Evolutionary conservation across 768 basidiomycete species (phyloP), one percentile per base, ranked within the genome.

Genomic region (Hygrophorus russula): DNA sequence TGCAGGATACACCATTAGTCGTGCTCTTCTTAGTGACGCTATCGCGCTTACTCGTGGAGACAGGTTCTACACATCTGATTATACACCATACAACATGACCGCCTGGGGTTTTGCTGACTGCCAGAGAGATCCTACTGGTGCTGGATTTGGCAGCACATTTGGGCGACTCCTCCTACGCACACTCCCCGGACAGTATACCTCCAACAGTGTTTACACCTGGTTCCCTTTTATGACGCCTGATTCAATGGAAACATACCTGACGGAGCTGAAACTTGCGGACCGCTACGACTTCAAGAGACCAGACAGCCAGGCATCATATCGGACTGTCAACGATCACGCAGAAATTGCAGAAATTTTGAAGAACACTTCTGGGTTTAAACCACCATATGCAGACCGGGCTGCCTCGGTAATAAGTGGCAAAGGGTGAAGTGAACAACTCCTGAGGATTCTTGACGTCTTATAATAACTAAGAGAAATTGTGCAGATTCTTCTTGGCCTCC

Each of bases 41-140:
- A 82, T 90, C 44, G 84, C 88, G 10, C 75, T 91, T 42, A 88
- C 84, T 38, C 80, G 87, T 42, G 88, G 88, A 24, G 88, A 91
- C 54, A 71, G 87, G 42, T 82, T 77, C 69, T 86, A 75, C 62
- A 90, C 85, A 0, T 68, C 82, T 19, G 88, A 91, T 54, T 82
- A 75, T 56, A 90, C 88, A 0, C 80, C 87, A 1, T 74, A 65
- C 64, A 89, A 89, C 57, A 55, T 87, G 55, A 90, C 87, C 2
- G 63, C 82, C 3, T 90, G 87, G 87, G 87, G 87, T 30, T 87
- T 83, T 52, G 73, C 78, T 15, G 87, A 91, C 58, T 84, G 82
- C 57, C 82, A 86, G 50, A 76, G 85, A 45, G 78, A 88, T 51
- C 63, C 77, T 19, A 67, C 67, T 31, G 85, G 72, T 3, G 80